Evolutionary conservation across 1,284 basidiomycete genomes (phyloP), one percentile per base, ranked within the genome.

Genomic region (Bjerkandera adusta): DNA sequence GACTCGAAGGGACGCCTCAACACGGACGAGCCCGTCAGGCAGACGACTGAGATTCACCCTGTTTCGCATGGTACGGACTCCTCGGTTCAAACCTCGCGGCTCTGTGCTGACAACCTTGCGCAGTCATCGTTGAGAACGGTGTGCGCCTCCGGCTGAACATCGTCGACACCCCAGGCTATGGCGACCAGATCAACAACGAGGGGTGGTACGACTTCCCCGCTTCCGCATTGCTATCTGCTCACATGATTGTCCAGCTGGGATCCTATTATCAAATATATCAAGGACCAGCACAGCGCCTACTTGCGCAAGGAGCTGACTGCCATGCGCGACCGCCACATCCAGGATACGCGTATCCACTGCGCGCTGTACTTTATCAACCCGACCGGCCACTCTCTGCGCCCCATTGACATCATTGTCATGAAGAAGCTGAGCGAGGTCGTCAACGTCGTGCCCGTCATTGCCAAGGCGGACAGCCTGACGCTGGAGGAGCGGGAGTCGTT

Each of bases 171-270:
- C 96, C 96, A 45, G 96, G 97, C 30, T 99, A 97, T 63, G 97
- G 95, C 45, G 97, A 99, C 77, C 91, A 95, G 63, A 85, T 99
- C 66, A 97, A 99, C 82, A 99, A 99, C 68, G 97, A 99, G 68
- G 91, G 91, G 68, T 98, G 97, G 89, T 92, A 59, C 43, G 85
- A 44, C 48, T 40, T 36, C 36, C 24, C 33, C 22, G 36, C 22
- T 11, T n/a, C 22, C 25, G 46, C 53, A 24, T 51, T 38, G 18
- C 38, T 18, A 24, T 12, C n/a, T 13, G 6, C 26, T 16, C 16
- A 13, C 12, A 13, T 13, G 25, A 8, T 40, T 24, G 30, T 57
- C 12, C 50, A 92, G 91, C 79, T 99, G 96, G 96, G 96, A 99
- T 64, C 91, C 96, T 24, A 97, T 98, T 60, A 81, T 98, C 68